Base-by-base conservation (phyloP, 768 basidiomycete species). In the Amanita jacksonii region DNA sequence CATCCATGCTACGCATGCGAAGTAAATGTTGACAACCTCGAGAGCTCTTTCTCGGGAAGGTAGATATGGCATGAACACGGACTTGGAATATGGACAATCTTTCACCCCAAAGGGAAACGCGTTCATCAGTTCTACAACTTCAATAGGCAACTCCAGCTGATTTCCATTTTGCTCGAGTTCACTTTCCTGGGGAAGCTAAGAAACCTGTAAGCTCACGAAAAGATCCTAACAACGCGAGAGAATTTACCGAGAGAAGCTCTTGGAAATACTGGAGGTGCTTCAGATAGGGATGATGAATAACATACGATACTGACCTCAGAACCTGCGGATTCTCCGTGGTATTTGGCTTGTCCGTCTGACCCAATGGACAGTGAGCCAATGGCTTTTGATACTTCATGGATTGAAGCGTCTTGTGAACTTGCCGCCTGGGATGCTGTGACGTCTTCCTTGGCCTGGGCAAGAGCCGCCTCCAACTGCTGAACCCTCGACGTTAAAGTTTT, bases 311-410 rank as follows among this genome's bases (percentile, higher is more conserved):
- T 41, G 49, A 73, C 75, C 65, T 75, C 74, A 18, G 73, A 69
- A 13, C 67, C 62, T 18, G 73, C 66, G 4, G 69, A 67, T 47
- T 66, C 69, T 9, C 74, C 74, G 49, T 71, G 69, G 54, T 75
- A 76, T 45, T 62, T 66, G 1, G 67, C 58, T 39, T 70, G 67
- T n/a, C 73, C 75, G 41, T 74, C 64, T 5, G 59, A 39, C 30
- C 69, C 70, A 27, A 77, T 68, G 0, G 73, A 63, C 8, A 77
- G 63, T 5, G 73, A 69, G 18, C 75, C 74, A 32, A 75, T 57
- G 19, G 60, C 60, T 25, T 66, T 64, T 9, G 67, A 60, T 16
- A 69, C 54, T 30, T 61, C 60, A 12, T 63, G 50, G 7, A 61
- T 42, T 37, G 49, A 51, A 15, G 54, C 46, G 7, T 49, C 52